A percentile compares a stretch with the other conserved stretches of the same genome.
Conservation (phyloP, 2,329 filamentous ascomycete genomes). For the Alternaria conjuncta region DNA sequence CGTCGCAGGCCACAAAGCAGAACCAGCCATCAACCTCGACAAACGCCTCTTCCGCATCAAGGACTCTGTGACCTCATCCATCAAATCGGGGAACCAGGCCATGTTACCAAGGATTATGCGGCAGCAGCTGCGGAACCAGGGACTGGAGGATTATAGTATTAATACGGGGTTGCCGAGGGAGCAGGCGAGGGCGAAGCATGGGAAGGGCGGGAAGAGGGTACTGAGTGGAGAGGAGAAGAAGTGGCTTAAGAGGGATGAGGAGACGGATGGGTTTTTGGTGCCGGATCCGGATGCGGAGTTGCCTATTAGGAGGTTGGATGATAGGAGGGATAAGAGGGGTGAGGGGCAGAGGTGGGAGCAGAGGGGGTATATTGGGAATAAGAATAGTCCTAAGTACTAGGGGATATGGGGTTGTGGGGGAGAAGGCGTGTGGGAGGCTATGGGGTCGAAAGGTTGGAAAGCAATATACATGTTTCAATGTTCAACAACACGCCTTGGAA, state of each 20-base stretch:
- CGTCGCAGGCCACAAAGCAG: neutral
- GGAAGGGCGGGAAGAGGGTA: neutral
- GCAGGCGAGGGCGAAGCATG: slow-evolving; percentile 2
- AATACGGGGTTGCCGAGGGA: slow-evolving; percentile 9
- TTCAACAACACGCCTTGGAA: too few relatives aligned
- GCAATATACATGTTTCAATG: too few relatives aligned
- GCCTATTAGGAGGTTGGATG: neutral
- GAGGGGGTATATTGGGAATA: neutral
- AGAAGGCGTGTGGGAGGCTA: too few relatives aligned
- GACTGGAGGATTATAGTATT: slow-evolving; percentile 4
- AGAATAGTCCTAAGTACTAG: neutral
- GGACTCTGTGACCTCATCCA: slow-evolving; percentile 6
- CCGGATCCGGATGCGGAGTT: neutral
- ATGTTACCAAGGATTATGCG: slow-evolving; percentile 21
- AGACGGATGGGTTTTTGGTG: neutral
- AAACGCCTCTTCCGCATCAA: slow-evolving; percentile 23
- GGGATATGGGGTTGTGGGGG: too few relatives aligned
- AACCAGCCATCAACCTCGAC: slow-evolving; percentile 5
- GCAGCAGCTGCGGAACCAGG: neutral
- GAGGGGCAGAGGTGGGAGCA: neutral
- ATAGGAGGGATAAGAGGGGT: neutral
- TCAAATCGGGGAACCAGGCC: slow-evolving; percentile 12
- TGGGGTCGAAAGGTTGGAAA: neutral
- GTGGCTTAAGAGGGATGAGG: neutral
- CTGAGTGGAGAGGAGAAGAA: slow-evolving; percentile 10